These are phyloP conservation scores for Gremmenia infestans DNA, from an alignment of 2,329 filamentous ascomycete genomes.

Conservation along the genomic window DNA sequence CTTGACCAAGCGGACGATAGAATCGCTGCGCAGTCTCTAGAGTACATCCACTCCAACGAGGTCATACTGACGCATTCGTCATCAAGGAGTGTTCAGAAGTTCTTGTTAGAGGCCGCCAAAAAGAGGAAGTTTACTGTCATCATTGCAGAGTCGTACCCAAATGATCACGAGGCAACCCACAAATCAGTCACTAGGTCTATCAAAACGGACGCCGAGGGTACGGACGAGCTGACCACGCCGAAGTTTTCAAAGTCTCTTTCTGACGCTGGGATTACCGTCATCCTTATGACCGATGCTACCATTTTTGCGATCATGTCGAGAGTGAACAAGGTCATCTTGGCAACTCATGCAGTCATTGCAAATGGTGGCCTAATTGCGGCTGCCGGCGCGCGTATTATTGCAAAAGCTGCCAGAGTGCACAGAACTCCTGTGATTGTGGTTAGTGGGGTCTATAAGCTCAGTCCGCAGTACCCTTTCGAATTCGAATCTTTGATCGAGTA, in stretches of 20 bases:
- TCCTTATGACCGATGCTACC: slow-evolving; percentile 78
- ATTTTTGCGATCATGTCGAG: slow-evolving; percentile 92
- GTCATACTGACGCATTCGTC: slow-evolving; percentile 86
- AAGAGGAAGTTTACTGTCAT: slow-evolving; percentile 92
- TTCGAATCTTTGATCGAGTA: slow-evolving; percentile 80
- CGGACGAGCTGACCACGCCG: slow-evolving; percentile 36
- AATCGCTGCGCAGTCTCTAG: slow-evolving; percentile 81
- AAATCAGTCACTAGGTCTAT: slow-evolving; percentile 54
- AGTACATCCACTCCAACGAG: slow-evolving; percentile 90
- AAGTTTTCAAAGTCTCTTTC: slow-evolving; percentile 73
- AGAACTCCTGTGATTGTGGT: slow-evolving; percentile 83
- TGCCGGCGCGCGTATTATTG: slow-evolving; percentile 77
- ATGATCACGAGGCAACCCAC: slow-evolving; percentile 61
- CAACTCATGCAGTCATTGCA: slow-evolving; percentile 79
- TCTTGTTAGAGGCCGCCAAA: slow-evolving; percentile 78
- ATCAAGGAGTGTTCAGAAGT: slow-evolving; percentile 81
- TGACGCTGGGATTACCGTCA: slow-evolving; percentile 72
- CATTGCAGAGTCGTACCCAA: slow-evolving; percentile 69
- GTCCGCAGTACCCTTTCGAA: slow-evolving; percentile 81
- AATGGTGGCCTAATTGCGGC: slow-evolving; percentile 84
- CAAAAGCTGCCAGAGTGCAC: slow-evolving; percentile 76
- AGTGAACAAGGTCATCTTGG: slow-evolving; percentile 91
- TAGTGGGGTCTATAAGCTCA: slow-evolving; percentile 89
- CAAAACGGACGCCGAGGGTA: slow-evolving; percentile 38
- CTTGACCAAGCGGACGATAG: slow-evolving; percentile 89